Percentiles rank a stretch among this genome's conserved stretches.
Conservation (phyloP, 176 grass and related monocot genomes). For the Avena eriantha region DNA sequence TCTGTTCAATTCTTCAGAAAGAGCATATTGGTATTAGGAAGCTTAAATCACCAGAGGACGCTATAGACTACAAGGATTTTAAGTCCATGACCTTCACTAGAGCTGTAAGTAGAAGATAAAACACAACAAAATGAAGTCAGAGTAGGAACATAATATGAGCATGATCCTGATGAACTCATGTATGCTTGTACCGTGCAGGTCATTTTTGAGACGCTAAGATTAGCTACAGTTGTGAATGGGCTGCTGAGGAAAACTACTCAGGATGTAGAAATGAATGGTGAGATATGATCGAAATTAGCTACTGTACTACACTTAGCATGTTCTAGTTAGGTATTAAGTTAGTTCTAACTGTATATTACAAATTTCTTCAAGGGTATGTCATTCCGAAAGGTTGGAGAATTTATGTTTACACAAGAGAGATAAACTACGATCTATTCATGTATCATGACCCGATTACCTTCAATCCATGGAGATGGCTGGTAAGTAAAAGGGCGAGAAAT, state of each 20-base stretch:
- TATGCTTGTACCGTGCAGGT: conserved; percentile 41
- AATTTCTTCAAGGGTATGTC: conserved; percentile 70
- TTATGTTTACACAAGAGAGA: conserved; percentile 97
- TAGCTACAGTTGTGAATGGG: conserved; percentile 95
- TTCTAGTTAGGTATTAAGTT: background rate
- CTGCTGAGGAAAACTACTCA: conserved; percentile 92
- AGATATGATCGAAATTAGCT: background rate
- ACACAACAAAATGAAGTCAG: conserved; percentile 13
- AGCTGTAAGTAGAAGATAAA: conserved; percentile 62
- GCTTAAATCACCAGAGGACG: conserved; percentile 52
- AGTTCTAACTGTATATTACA: conserved; percentile 13
- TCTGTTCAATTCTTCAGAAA: conserved; percentile 55
- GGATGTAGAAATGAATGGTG: conserved; percentile 94
- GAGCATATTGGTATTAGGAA: conserved; percentile 78
- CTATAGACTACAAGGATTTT: conserved; percentile 80
- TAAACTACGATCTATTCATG: conserved; percentile 88
- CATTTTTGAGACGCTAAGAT: conserved; percentile 91
- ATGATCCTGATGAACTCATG: conserved; percentile 24
- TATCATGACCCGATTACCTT: conserved; percentile 84
- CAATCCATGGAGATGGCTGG: conserved; percentile 99
- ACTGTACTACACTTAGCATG: background rate
- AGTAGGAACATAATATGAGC: background rate
- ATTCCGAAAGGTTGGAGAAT: conserved; percentile 96
- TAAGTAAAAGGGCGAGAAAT: conserved; percentile 46
- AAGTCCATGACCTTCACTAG: conserved; percentile 90